Percentiles rank a stretch among this genome's conserved stretches.
phyloP scores from a whole-genome alignment of 2,329 filamentous ascomycete species.

The Alternaria burnsii region DNA sequence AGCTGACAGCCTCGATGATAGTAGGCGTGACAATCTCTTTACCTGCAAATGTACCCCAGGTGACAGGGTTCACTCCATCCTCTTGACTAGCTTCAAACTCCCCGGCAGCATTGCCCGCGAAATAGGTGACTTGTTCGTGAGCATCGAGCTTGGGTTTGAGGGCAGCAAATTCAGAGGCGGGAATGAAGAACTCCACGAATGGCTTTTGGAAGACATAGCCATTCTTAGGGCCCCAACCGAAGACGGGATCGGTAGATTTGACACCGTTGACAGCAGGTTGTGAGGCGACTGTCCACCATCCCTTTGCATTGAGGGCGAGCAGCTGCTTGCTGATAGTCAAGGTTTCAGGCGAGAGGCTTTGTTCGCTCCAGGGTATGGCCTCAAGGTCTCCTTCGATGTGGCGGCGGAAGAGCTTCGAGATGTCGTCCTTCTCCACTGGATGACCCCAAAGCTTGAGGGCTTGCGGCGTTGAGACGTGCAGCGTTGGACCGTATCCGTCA shows the following conservation, averaged over 20 bases:
- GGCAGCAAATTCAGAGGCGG: constrained; percentile 72
- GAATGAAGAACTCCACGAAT: constrained; percentile 95
- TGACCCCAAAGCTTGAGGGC: constrained; percentile 87
- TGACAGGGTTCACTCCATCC: constrained; percentile 87
- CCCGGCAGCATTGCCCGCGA: constrained; percentile 80
- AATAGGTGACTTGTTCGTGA: constrained; percentile 80
- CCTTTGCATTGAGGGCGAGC: constrained; percentile 77
- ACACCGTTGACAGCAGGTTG: constrained; percentile 93
- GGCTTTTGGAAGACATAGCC: constrained; percentile 98
- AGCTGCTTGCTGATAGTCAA: constrained; percentile 80
- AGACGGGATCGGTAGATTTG: constrained; percentile 76
- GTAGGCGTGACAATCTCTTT: constrained; percentile 97
- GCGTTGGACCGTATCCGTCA: constrained; percentile 95
- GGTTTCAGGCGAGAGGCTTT: constrained; percentile 84
- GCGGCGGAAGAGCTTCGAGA: constrained; percentile 80
- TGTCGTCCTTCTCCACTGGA: constrained; percentile 73
- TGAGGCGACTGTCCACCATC: constrained; percentile 96
- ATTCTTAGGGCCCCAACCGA: constrained; percentile 91
- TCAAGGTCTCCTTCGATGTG: constrained; percentile 82
- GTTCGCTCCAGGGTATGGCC: constrained; percentile 93
- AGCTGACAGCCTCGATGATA: constrained; percentile 95
- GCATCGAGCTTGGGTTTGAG: constrained; percentile 73
- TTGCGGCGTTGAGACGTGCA: constrained; percentile 87
- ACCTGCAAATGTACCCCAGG: constrained; percentile 93
- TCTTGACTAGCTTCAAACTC: constrained; percentile 75